Conservation (phyloP, 1,284 basidiomycete genomes). For the Pisolithus thermaeus region DNA sequence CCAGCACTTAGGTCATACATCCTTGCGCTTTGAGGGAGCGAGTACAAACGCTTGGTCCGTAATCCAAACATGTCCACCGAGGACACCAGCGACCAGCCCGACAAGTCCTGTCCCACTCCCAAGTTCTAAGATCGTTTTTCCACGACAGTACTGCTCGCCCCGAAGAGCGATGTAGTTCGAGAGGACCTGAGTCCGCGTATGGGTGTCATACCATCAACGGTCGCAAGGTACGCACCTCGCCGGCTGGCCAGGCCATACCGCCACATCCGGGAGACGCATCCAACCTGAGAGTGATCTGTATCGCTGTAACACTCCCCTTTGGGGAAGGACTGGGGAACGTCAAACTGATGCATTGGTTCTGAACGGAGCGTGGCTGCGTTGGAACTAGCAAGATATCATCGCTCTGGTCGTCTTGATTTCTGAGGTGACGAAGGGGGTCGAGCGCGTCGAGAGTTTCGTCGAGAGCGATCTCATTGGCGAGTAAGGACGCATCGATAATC, state of each 20-base stretch:
- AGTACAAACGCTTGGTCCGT: slow-evolving; percentile 83
- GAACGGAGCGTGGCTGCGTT: slow-evolving; percentile 49
- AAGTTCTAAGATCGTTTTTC: slow-evolving; percentile 71
- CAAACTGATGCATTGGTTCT: slow-evolving; percentile 42
- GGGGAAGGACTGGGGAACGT: slow-evolving; percentile 31
- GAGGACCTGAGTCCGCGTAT: slow-evolving; percentile 51
- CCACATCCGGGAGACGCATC: slow-evolving; percentile 87
- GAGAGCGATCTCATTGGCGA: slow-evolving; percentile 32
- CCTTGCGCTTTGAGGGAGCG: slow-evolving; percentile 6
- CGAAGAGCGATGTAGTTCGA: slow-evolving; percentile 64
- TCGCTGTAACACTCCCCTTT: slow-evolving; percentile 18
- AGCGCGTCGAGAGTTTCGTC: slow-evolving; percentile 52
- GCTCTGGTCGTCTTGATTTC: slow-evolving; percentile 30
- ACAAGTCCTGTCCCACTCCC: slow-evolving; percentile 90
- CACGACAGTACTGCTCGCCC: slow-evolving; percentile 42
- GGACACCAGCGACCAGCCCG: slow-evolving; percentile 72
- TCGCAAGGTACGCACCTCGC: slow-evolving; percentile 52
- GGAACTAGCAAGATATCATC: slow-evolving; percentile 41
- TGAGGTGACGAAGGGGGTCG: slow-evolving; percentile 63
- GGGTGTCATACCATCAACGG: not conserved
- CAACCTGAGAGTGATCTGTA: slow-evolving; percentile 50
- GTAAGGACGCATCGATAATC: slow-evolving; percentile 8
- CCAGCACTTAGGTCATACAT: slow-evolving; percentile 13
- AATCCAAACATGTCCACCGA: slow-evolving; percentile 66
- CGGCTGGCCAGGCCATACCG: slow-evolving; percentile 89